Base-by-base conservation (phyloP, 495 filamentous ascomycete species). In the Lophiotrema nucula region DNA sequence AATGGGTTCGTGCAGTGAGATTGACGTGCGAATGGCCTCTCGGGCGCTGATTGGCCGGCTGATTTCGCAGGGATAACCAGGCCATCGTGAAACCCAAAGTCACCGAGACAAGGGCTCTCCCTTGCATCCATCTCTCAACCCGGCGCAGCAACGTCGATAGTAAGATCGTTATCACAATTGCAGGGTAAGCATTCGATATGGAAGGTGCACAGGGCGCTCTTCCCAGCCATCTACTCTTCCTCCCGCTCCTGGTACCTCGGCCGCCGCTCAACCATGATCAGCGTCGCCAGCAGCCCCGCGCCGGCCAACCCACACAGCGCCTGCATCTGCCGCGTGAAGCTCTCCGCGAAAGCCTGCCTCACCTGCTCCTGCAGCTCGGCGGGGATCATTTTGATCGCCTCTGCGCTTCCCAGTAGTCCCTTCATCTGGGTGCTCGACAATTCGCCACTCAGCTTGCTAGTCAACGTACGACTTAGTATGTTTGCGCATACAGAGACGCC, bases 401-500 rank as follows among this genome's bases (percentile, higher is more conserved):
- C 33, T 31, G 53, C 43, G 2, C 28, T 25, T 4, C 12, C 44
- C 43, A 57, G 23, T 16, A 49, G 22, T 10, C 33, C 43, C 41
- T 43, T 48, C 10, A 57, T 25, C 3, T 57, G 53, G 1, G 4
- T 18, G 15, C 43, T 28, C 16, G 4, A 1, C 13, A 49, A 31
- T 2, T 31, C 1, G 2, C 19, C 44, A 24, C 4, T 10, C 10
- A 49, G 31, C 27, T 11, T 1, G 3, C 25, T 13, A 3, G 43
- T 27, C 13, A 57, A 15, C 24, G 24, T 4, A 22, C 49, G 44
- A 33, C 31, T 48, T 4, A 57, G 43, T n/a, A 49, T 57, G 45
- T 57, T 49, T 13, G 53, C 43, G 23, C 53, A 57, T 12, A 49
- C 45, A 4, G 53, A 23, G 24, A 57, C 44, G 11, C 53, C 43